These are phyloP conservation scores for Tolypocladium ovalisporum DNA, from an alignment of 2,329 filamentous ascomycete genomes.

Conservation along the genomic window DNA sequence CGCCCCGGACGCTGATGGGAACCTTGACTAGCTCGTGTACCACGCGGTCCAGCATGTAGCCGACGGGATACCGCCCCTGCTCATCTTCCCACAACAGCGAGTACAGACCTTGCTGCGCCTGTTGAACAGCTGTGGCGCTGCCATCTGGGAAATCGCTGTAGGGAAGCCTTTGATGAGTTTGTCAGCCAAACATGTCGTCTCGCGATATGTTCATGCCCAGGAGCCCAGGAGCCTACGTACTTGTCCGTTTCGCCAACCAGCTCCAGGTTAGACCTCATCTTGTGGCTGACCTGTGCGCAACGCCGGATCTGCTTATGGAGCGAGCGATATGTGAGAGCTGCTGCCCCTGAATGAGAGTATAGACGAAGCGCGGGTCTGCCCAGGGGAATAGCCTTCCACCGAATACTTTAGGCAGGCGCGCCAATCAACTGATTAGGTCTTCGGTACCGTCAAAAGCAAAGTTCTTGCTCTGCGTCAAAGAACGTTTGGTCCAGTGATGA, in stretches of 20 bases:
- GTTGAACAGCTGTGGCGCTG: constrained; percentile 43
- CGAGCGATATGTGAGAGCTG: not conserved
- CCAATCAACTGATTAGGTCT: not conserved
- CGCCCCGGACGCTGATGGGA: constrained; percentile 39
- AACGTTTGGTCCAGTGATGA: too few species aligned
- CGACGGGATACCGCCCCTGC: constrained; percentile 53
- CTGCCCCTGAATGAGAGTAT: not conserved
- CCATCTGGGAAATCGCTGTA: constrained; percentile 56
- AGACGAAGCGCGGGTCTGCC: not conserved
- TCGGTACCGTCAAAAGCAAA: too few species aligned
- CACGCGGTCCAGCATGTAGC: constrained; percentile 44
- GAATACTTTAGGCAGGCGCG: not conserved
- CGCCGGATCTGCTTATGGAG: not conserved
- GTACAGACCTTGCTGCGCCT: constrained; percentile 51
- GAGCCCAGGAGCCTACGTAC: constrained; percentile 27
- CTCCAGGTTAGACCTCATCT: constrained; percentile 32
- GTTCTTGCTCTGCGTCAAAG: too few species aligned
- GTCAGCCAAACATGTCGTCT: not conserved
- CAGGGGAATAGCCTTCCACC: not conserved
- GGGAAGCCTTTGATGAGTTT: constrained; percentile 53
- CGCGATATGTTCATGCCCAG: not conserved
- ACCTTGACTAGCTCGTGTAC: constrained; percentile 35
- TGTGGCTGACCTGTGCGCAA: not conserved
- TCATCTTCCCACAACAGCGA: constrained; percentile 53
- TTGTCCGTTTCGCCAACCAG: constrained; percentile 42